Evolutionary conservation across 208 protist genomes (phyloP), one percentile per base, ranked within the genome.

Genomic region (Leishmania turanica): DNA sequence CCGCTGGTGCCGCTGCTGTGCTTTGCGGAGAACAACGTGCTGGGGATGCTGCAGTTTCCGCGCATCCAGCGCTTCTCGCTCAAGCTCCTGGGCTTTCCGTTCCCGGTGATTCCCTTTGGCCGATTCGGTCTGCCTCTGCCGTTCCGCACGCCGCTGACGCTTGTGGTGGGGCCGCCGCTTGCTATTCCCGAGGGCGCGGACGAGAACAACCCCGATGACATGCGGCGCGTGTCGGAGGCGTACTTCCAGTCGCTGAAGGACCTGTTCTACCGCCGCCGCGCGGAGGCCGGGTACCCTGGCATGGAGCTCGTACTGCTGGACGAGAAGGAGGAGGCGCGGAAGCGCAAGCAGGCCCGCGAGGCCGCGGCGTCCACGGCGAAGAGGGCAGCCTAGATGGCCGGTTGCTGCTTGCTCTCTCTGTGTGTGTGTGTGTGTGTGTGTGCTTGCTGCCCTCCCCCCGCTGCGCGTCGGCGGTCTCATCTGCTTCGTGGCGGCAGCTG

Each of bases 11-110:
- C 95, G 34, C 72, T 98, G 53, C 70, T 97, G 45, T 95, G 83
- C n/a, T 94, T 98, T 84, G 95, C 81, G 0, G 95, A 98, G 79
- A 84, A 94, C 72, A 94, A 96, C 85, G 75, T 98, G 31, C 60
- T 97, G 24, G 88, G 88, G 37, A 78, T 96, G 37, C 27, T 97
- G 31, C 85, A 90, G 19, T 84, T 96, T 47, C 93, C 91, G 3
- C 77, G 80, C 42, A 88, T 97, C 66, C 95, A 97, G 80, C 81
- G 78, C 17, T 51, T 88, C 19, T 90, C 87, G 9, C 88, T 97
- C 9, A 90, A 89, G 64, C 37, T 90, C 21, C 54, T 97, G 56
- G 93, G 95, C 40, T 98, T 97, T 80, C 93, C 92, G 1, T 95
- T 96, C 62, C 95, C 95, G 17, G 91, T 93, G 56, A 75, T 98